phyloP scores from a whole-genome alignment of 2,329 filamentous ascomycete species.

The Arachnomyces sp. region DNA sequence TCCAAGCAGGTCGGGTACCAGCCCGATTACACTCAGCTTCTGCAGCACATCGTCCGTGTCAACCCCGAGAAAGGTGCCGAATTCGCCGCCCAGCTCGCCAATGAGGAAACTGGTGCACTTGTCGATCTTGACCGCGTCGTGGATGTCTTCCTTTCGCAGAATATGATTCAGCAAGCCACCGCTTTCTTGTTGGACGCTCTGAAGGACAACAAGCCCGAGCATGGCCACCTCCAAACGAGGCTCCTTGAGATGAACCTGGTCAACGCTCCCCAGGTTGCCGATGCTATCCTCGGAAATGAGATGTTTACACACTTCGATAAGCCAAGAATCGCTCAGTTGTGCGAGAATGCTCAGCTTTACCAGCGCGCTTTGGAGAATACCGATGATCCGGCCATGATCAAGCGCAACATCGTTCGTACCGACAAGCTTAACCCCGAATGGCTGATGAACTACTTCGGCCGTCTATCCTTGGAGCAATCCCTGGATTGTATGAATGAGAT shows the following conservation, averaged over 20 bases:
- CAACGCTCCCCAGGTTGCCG: conserved; percentile 93
- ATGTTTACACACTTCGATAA: conserved; percentile 99
- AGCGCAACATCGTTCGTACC: conserved; percentile 76
- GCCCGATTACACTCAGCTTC: conserved; percentile 87
- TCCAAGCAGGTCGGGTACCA: conserved; percentile 76
- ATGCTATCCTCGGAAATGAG: conserved; percentile 94
- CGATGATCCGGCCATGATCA: conserved; percentile 80
- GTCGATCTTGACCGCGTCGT: conserved; percentile 92
- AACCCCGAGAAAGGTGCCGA: conserved; percentile 92
- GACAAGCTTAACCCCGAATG: conserved; percentile 87
- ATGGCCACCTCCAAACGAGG: conserved; percentile 86
- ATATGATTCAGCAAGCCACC: conserved; percentile 94
- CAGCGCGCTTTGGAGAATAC: conserved; percentile 91
- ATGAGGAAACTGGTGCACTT: conserved; percentile 76
- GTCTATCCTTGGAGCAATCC: conserved; percentile 89
- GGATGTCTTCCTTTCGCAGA: conserved; percentile 96
- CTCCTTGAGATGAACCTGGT: conserved; percentile 96
- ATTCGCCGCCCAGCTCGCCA: conserved; percentile 86
- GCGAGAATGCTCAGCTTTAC: conserved; percentile 82
- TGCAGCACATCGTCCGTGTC: conserved; percentile 85
- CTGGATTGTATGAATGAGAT: conserved; percentile 92
- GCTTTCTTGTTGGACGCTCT: conserved; percentile 96
- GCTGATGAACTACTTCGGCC: conserved; percentile 85
- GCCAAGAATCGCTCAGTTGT: conserved; percentile 76
- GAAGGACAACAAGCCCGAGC: conserved; percentile 89